These are phyloP conservation scores for Diaporthe velutina DNA, from an alignment of 2,329 filamentous ascomycete genomes.

Conservation along the genomic window DNA sequence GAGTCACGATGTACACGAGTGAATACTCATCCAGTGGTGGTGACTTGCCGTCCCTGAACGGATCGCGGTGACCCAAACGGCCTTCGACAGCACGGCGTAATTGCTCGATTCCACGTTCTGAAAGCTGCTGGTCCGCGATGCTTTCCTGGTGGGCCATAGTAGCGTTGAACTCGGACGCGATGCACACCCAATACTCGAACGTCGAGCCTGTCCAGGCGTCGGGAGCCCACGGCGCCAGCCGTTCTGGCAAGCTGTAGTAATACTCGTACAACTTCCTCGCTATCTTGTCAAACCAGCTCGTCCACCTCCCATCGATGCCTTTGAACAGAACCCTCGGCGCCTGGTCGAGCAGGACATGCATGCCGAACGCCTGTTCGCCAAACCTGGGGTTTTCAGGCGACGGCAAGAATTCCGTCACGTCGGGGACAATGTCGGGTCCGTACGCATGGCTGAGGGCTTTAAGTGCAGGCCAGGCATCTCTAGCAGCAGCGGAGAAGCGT, in stretches of 20 bases:
- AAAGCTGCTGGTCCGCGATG: slow-evolving; percentile 37
- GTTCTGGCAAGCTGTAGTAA: slow-evolving; percentile 38
- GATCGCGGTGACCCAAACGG: slow-evolving; percentile 41
- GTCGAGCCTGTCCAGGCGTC: slow-evolving; percentile 40
- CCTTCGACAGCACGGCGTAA: slow-evolving; percentile 44
- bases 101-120: slow-evolving; percentile 42
- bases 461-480: slow-evolving; percentile 41
- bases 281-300: slow-evolving; percentile 45
- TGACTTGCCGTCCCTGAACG: slow-evolving; percentile 40
- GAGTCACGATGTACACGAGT: slow-evolving; percentile 35
- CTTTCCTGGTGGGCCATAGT: slow-evolving; percentile 47
- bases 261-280: slow-evolving; percentile 39
- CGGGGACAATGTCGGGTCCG: slow-evolving; percentile 43
- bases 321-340: slow-evolving; percentile 43
- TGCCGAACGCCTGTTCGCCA: slow-evolving; percentile 45
- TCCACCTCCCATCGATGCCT: slow-evolving; percentile 46
- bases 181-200: slow-evolving; percentile 46
- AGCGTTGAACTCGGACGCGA: slow-evolving; percentile 44
- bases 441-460: slow-evolving; percentile 43
- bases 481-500: background rate
- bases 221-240: slow-evolving; percentile 41
- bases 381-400: slow-evolving; percentile 41
- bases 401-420: slow-evolving; percentile 45
- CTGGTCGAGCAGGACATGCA: slow-evolving; percentile 48
- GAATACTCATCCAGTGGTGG: slow-evolving; percentile 44